A percentile compares a stretch with the other conserved stretches of the same genome.
phyloP scores from a whole-genome alignment of 2,329 filamentous ascomycete genomes.

The Juglanconis sp. region DNA sequence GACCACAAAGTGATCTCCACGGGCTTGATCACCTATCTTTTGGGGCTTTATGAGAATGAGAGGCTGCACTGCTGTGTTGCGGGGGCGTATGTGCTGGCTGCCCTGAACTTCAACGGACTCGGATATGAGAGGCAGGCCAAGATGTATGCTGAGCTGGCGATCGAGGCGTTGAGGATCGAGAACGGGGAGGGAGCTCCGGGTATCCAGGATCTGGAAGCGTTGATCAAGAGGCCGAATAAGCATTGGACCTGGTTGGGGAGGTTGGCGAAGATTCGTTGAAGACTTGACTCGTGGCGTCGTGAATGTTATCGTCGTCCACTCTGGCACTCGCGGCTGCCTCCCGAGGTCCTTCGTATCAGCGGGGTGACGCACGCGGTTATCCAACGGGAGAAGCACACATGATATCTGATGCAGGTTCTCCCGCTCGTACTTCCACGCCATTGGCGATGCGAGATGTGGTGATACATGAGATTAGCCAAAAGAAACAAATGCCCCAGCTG shows the following conservation, averaged over 20 bases:
- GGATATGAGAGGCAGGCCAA: conserved; percentile 30
- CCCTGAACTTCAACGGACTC: conserved; percentile 36
- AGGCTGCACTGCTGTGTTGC: conserved; percentile 31
- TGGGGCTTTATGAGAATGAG: conserved; percentile 32
- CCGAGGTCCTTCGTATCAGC: too few relatives aligned
- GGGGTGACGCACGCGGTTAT: too few relatives aligned
- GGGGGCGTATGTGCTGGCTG: conserved; percentile 34
- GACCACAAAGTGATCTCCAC: conserved; percentile 23
- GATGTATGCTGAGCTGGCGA: conserved; percentile 31
- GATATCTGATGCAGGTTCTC: too few relatives aligned
- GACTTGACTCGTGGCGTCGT: not conserved
- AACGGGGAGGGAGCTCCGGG: conserved; percentile 28
- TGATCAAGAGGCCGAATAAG: conserved; percentile 20
- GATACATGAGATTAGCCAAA: too few relatives aligned
- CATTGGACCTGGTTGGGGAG: not conserved
- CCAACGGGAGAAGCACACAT: too few relatives aligned
- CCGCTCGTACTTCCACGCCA: too few relatives aligned
- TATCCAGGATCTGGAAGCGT: conserved; percentile 28
- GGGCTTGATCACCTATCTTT: conserved; percentile 28
- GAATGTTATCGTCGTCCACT: too few relatives aligned
- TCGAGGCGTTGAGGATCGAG: conserved; percentile 30
- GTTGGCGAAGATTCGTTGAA: not conserved
- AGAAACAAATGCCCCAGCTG: too few relatives aligned
- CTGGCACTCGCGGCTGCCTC: too few relatives aligned
- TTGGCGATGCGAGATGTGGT: too few relatives aligned